Conservation (phyloP, 2,329 filamentous ascomycete genomes). For the Fonsecaea erecta region DNA sequence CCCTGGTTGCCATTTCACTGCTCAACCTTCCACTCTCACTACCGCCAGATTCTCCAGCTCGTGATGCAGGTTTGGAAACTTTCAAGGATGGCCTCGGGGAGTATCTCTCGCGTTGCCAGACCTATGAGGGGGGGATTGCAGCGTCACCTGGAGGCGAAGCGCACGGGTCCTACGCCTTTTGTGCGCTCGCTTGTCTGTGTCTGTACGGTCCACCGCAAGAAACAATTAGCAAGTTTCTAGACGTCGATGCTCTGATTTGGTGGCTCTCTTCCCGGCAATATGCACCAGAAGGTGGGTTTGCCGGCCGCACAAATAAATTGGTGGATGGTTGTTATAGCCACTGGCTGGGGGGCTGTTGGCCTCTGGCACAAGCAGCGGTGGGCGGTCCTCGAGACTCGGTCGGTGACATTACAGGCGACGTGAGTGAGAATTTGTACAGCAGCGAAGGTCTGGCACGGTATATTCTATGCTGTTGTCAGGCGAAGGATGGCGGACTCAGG, state of each 20-base stretch:
- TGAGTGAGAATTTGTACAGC: conserved; percentile 64
- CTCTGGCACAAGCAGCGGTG: conserved; percentile 80
- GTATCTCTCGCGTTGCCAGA: conserved; percentile 80
- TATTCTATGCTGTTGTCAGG: conserved; percentile 85
- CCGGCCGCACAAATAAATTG: conserved; percentile 93
- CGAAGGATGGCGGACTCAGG: conserved; percentile 77
- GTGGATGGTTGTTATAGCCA: conserved; percentile 98
- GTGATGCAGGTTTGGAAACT: conserved; percentile 62
- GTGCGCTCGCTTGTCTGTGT: conserved; percentile 84
- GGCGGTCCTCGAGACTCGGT: conserved; percentile 54
- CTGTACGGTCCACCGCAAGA: conserved; percentile 79
- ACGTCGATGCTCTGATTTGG: conserved; percentile 75
- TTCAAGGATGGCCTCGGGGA: conserved; percentile 76
- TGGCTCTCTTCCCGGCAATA: conserved; percentile 93
- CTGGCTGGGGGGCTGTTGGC: conserved; percentile 96
- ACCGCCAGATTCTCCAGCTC: conserved; percentile 71
- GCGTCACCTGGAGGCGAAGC: conserved; percentile 85
- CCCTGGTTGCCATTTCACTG: conserved; percentile 79
- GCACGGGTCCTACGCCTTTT: conserved; percentile 96
- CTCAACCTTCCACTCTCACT: conserved; percentile 82
- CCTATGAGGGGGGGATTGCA: conserved; percentile 89
- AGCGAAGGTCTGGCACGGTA: conserved; percentile 85
- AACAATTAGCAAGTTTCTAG: conserved; percentile 74
- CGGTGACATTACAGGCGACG: conserved; percentile 9
- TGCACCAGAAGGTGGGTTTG: conserved; percentile 88